Conservation (phyloP, 306 rosid species). For the Fragaria iinumae region DNA sequence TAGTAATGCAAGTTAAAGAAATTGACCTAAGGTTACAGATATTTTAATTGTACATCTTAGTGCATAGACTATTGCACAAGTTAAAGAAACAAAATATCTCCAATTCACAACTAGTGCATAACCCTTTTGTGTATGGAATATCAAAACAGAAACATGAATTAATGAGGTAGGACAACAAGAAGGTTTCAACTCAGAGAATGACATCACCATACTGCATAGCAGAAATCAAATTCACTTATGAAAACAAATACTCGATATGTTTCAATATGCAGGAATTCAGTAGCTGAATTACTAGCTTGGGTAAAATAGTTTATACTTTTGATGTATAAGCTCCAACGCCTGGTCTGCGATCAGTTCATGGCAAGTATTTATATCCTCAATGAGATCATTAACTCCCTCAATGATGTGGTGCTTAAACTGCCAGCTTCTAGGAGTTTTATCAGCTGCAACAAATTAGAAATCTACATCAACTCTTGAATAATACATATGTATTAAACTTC, state of each 20-base stretch:
- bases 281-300: neutral
- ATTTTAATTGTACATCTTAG: neutral
- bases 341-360: constrained; percentile 21
- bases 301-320: constrained; percentile 2
- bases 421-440: neutral
- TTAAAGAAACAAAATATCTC: neutral
- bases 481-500: neutral
- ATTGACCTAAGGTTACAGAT: neutral
- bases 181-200: neutral
- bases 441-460: neutral
- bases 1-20: neutral
- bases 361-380: constrained; percentile 23
- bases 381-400: constrained; percentile 16
- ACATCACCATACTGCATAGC: neutral
- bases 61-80: neutral
- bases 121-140: neutral
- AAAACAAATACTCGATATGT: neutral
- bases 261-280: neutral
- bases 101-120: constrained; percentile 1
- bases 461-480: neutral
- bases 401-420: constrained; percentile 4
- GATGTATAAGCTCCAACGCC: constrained; percentile 20
- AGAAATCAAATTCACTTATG: neutral
- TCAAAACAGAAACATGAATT: neutral
- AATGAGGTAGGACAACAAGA: neutral